These are phyloP conservation scores for Microdochium bolleyi DNA, from an alignment of 2,329 filamentous ascomycete species.

Conservation along the genomic window DNA sequence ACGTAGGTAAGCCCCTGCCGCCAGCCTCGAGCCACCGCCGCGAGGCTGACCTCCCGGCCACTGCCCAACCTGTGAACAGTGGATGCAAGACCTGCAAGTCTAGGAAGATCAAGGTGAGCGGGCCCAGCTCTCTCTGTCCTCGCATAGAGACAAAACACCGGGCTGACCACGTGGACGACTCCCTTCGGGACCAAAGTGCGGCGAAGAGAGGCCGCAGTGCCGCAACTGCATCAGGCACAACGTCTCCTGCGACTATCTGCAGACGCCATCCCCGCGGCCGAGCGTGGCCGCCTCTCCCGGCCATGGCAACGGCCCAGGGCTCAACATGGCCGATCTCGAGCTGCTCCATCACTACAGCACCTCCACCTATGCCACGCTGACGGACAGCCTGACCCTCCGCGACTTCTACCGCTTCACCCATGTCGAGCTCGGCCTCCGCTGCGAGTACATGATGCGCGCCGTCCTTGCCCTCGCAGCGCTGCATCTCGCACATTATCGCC, in stretches of 20 bases:
- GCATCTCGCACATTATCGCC: constrained; percentile 23
- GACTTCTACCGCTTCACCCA: constrained; percentile 26
- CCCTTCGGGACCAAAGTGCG: constrained; percentile 12
- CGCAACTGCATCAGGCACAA: constrained; percentile 15
- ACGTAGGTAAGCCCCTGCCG: neutral
- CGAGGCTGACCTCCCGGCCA: no score
- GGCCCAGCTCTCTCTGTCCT: neutral
- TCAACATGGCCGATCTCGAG: constrained; percentile 27
- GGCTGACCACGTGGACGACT: no score
- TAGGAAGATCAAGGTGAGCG: neutral
- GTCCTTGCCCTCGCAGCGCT: constrained; percentile 28
- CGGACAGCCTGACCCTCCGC: constrained; percentile 19
- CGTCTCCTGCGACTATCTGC: neutral
- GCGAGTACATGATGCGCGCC: constrained; percentile 27
- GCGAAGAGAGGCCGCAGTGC: constrained; percentile 22
- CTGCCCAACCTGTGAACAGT: no score
- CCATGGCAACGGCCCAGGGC: no score
- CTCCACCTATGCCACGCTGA: constrained; percentile 27
- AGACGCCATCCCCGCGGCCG: neutral
- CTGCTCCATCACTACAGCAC: constrained; percentile 31
- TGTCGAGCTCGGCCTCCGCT: constrained; percentile 25
- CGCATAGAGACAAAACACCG: no score
- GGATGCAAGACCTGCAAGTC: neutral
- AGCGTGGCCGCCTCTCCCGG: no score
- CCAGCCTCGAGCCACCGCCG: neutral